Percentiles rank a stretch among this genome's conserved stretches.
phyloP scores from a whole-genome alignment of 352 stramenopile genomes.

The Hyaloperonospora arabidopsidis region DNA sequence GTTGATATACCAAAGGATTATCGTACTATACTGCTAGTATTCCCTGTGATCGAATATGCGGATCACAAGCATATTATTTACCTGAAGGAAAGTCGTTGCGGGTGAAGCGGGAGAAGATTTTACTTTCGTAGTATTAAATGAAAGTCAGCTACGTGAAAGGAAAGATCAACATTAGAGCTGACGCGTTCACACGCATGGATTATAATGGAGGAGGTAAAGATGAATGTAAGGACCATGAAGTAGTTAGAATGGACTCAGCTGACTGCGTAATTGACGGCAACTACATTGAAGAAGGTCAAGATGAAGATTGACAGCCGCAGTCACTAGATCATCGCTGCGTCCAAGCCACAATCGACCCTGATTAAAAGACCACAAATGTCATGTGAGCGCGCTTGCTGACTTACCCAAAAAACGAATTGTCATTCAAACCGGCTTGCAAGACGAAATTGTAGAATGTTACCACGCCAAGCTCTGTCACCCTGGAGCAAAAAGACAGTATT shows the following conservation, averaged over 20 bases:
- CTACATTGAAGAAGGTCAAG: too few relatives aligned
- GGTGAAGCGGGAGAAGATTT: constrained; percentile 7
- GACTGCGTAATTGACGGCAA: constrained; percentile 3
- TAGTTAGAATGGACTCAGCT: background rate
- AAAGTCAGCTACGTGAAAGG: background rate
- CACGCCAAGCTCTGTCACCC: too few relatives aligned
- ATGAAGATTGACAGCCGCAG: background rate
- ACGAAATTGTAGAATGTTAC: too few relatives aligned
- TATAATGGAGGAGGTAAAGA: background rate
- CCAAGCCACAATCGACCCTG: too few relatives aligned
- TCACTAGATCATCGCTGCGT: too few relatives aligned
- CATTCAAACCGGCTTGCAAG: too few relatives aligned
- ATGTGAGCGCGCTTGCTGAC: too few relatives aligned
- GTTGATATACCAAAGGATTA: constrained; percentile 10
- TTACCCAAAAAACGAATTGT: too few relatives aligned
- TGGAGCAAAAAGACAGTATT: too few relatives aligned
- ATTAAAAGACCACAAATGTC: too few relatives aligned
- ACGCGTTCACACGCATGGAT: constrained; percentile 8
- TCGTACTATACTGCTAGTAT: constrained; percentile 8
- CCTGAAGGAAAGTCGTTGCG: constrained; percentile 1
- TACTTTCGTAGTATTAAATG: constrained; percentile 8
- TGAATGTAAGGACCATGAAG: background rate
- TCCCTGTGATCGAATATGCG: constrained; percentile 7
- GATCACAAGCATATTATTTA: constrained; percentile 12
- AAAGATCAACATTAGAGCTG: background rate